Conservation (phyloP, 78 protist genomes). For the Blattamonas nauphoetae region DNA sequence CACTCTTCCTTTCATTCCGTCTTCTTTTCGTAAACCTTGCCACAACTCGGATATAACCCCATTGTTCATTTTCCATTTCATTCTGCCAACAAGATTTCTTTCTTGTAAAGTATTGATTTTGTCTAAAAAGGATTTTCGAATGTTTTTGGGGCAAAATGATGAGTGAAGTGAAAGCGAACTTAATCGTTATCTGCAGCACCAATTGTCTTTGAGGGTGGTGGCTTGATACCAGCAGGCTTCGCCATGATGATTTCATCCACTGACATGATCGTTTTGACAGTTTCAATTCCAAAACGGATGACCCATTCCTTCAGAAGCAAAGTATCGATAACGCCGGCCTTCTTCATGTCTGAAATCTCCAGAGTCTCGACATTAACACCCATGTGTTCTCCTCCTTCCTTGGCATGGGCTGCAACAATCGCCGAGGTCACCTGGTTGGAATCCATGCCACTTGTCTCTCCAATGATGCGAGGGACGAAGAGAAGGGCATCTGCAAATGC, state of each 20-base stretch:
- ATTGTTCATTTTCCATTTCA: too few relatives aligned
- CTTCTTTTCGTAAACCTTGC: too few relatives aligned
- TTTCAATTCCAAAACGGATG: not conserved
- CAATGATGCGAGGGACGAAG: not conserved
- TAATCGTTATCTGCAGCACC: not conserved
- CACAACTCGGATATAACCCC: too few relatives aligned
- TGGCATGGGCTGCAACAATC: not conserved
- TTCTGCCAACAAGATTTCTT: too few relatives aligned
- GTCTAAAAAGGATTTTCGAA: too few relatives aligned
- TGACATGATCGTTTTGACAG: slow-evolving; percentile 13
- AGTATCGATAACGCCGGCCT: slow-evolving; percentile 9
- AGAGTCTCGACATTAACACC: slow-evolving; percentile 7
- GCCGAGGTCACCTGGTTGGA: not conserved
- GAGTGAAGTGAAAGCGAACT: too few relatives aligned
- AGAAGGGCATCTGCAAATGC: slow-evolving; percentile 2
- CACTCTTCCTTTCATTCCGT: too few relatives aligned
- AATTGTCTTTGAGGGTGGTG: not conserved
- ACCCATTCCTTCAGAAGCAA: not conserved
- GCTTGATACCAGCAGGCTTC: slow-evolving; percentile 13
- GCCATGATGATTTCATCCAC: slow-evolving; percentile 32
- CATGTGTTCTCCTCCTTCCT: not conserved
- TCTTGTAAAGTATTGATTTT: too few relatives aligned
- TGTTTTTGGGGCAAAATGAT: too few relatives aligned
- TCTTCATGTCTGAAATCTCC: not conserved
- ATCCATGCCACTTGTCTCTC: not conserved